Evolutionary conservation across 495 filamentous ascomycete genomes (phyloP), one percentile per base, ranked within the genome.

Genomic region (Penicillium diatomitis): DNA sequence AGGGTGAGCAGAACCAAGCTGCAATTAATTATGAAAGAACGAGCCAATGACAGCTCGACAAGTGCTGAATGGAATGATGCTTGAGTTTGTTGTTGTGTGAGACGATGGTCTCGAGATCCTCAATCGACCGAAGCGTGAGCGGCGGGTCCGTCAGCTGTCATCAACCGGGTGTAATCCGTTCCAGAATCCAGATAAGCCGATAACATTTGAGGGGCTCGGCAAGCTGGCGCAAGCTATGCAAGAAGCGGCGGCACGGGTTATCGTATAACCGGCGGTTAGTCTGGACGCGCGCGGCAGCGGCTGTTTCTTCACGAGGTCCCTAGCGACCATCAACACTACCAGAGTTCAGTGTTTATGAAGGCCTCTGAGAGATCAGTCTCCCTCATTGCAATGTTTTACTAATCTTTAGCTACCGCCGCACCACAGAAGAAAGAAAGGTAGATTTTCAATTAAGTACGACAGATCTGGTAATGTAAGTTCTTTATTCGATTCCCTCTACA

Each of bases 191-290:
- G 32, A 49, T 27, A 32, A 8, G 7, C 42, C 44, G 51, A 61
- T 63, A 57, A 63, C 60, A 57, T 63, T 46, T 49, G 48, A 57
- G 55, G 57, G 54, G 52, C 29, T 47, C 38, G 31, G 32, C 38
- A 42, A 40, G 32, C 37, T 36, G 31, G 44, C n/a, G 32, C 38
- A 42, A 40, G 32, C 37, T 36, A 28, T 45, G 20, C 44, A 34
- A 40, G 42, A 43, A 40, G 48, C 57, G 52, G 58, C 32, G 11
- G 11, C 12, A 35, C 60, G 57, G 60, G 52, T 53, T 48, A 60
- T 56, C 36, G 36, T 46, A 57, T 36, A 11, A 40, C 56, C 59
- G 59, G 39, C 45, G 49, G 47, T 9, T 49, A 50, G 52, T 44
- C 47, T 49, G 48, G 32, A 42, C 51, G 47, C 47, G 50, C 44